phyloP scores from a whole-genome alignment of 164 flowering plant genomes.

The Taxillus chinensis region DNA sequence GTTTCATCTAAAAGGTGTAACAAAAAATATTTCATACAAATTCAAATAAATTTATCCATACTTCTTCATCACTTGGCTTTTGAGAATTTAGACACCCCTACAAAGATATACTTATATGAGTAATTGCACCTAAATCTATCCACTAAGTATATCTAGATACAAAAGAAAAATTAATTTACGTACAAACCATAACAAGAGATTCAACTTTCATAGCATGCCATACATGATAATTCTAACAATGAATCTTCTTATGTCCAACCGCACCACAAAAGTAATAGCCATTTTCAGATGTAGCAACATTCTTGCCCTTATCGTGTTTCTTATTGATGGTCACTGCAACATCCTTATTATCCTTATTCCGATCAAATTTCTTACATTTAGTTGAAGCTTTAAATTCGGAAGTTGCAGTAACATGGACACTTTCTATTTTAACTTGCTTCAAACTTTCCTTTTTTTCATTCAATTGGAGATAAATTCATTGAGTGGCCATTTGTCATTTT shows the following conservation, averaged over 20 bases:
- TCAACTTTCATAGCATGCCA: constrained; percentile 1
- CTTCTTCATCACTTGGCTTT: constrained; percentile 17
- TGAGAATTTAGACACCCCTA: constrained; percentile 13
- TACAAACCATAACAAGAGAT: not conserved
- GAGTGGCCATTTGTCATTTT: not conserved
- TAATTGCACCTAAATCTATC: not conserved
- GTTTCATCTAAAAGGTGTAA: constrained; percentile 8
- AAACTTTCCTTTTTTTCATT: not conserved
- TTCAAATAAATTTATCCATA: constrained; percentile 17
- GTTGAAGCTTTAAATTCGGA: not conserved
- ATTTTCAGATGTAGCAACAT: not conserved
- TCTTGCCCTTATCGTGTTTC: not conserved
- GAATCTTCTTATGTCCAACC: not conserved
- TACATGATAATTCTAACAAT: not conserved
- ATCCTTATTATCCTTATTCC: not conserved
- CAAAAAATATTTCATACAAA: constrained; percentile 7
- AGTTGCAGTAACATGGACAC: not conserved
- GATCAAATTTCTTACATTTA: too few species aligned
- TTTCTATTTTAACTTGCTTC: not conserved
- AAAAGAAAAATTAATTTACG: not conserved
- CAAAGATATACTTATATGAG: constrained; percentile 1
- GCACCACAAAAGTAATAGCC: not conserved
- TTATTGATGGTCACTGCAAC: not conserved
- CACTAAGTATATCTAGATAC: not conserved
- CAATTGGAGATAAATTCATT: not conserved